These are phyloP conservation scores for Calonectria leucothoes DNA, from an alignment of 2,329 filamentous ascomycete genomes.

Conservation along the genomic window DNA sequence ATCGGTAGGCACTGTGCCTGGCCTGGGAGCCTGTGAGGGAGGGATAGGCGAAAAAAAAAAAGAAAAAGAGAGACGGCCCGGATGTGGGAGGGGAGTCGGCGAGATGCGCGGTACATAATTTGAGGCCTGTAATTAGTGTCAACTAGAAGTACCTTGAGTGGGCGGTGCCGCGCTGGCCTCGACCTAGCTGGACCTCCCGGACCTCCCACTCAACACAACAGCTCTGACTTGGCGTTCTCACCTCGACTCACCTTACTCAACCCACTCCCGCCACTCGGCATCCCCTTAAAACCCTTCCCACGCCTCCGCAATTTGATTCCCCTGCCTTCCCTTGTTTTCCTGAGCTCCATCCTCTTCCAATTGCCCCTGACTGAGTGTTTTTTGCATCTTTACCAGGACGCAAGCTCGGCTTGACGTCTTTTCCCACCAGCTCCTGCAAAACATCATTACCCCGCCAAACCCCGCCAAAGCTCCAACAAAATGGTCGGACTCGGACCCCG, in stretches of 20 bases:
- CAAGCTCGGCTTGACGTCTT: neutral
- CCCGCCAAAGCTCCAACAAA: conserved; percentile 50
- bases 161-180: conserved; percentile 11
- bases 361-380: neutral
- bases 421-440: conserved; percentile 25
- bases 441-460: conserved; percentile 50
- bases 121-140: neutral
- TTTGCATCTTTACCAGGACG: conserved; percentile 3
- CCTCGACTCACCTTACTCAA: conserved; percentile 34
- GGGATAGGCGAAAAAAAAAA: neutral
- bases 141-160: conserved; percentile 31
- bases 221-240: conserved; percentile 28
- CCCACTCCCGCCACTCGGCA: conserved; percentile 37
- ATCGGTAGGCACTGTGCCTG: neutral
- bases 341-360: neutral
- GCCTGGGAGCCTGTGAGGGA: conserved; percentile 6
- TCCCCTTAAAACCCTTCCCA: conserved; percentile 41
- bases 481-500: conserved; percentile 65
- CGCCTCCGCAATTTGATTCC: conserved; percentile 7
- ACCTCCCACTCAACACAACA: conserved; percentile 36
- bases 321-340: neutral
- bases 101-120: conserved; percentile 20
- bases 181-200: conserved; percentile 16
- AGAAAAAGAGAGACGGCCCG: neutral
- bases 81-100: conserved; percentile 12